These are phyloP conservation scores for Cladosporium sp. DNA, from an alignment of 2,329 filamentous ascomycete genomes.

Conservation along the genomic window DNA sequence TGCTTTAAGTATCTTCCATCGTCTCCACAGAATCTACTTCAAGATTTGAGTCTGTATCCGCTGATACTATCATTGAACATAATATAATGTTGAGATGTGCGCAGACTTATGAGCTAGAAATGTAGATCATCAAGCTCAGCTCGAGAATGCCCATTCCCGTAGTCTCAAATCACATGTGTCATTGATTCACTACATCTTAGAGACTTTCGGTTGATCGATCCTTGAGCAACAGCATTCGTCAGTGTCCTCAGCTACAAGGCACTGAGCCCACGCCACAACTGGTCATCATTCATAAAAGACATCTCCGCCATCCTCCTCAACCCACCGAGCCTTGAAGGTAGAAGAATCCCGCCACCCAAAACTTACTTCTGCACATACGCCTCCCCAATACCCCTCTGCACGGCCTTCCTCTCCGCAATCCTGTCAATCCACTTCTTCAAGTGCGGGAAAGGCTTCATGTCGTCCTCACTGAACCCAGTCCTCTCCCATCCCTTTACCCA, in stretches of 20 bases:
- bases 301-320: not conserved
- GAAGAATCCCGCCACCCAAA: not conserved
- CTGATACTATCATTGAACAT: too few species aligned
- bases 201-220: not conserved
- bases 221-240: not conserved
- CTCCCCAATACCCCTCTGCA: conserved; percentile 44
- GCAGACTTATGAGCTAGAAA: too few species aligned
- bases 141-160: too few species aligned
- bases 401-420: conserved; percentile 46
- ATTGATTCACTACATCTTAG: not conserved
- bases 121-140: too few species aligned
- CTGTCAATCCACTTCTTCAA: conserved; percentile 52
- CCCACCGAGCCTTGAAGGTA: not conserved
- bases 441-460: conserved; percentile 49
- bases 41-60: too few species aligned
- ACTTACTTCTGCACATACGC: conserved; percentile 26
- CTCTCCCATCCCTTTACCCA: conserved; percentile 46
- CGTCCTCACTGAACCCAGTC: conserved; percentile 43
- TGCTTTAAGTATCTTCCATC: too few species aligned
- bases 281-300: not conserved
- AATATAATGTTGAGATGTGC: too few species aligned
- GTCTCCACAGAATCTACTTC: too few species aligned
- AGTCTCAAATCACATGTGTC: not conserved
- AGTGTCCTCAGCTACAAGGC: not conserved
- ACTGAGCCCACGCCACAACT: not conserved